These are phyloP conservation scores for Lentinula detonsa DNA, from an alignment of 768 basidiomycete genomes.

Conservation along the genomic window DNA sequence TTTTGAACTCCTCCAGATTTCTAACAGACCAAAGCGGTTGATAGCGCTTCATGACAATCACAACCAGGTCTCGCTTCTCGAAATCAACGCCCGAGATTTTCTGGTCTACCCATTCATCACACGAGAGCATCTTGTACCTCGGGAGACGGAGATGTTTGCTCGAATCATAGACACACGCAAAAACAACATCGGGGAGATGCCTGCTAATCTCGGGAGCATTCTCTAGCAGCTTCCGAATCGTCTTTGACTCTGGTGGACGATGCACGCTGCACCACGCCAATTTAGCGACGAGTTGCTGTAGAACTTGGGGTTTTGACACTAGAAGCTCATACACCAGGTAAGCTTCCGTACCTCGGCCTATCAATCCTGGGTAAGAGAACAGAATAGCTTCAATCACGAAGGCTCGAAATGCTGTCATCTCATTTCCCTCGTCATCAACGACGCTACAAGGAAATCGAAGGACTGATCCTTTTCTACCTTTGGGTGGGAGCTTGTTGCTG, in stretches of 20 bases:
- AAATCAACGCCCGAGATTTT: background rate
- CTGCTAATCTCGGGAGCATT: conserved; percentile 7
- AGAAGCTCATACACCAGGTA: conserved; percentile 2
- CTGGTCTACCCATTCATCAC: background rate
- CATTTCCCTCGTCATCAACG: background rate
- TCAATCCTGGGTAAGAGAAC: conserved; percentile 8
- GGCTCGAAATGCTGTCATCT: background rate
- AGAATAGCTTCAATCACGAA: background rate
- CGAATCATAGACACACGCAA: background rate
- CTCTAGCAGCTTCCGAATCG: conserved; percentile 5
- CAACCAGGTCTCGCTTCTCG: conserved; percentile 12
- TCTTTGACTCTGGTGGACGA: conserved; percentile 8
- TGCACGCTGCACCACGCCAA: conserved; percentile 10
- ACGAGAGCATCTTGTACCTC: background rate
- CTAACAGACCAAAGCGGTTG: conserved; percentile 16
- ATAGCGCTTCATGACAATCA: conserved; percentile 15
- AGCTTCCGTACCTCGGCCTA: conserved; percentile 15
- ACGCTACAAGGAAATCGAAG: background rate
- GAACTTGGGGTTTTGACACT: background rate
- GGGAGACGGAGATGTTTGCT: conserved; percentile 10
- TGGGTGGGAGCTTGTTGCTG: background rate
- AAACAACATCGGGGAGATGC: conserved; percentile 11
- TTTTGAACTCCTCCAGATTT: conserved; percentile 18
- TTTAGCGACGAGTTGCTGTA: conserved; percentile 9
- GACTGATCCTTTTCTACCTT: background rate